Percentiles rank a stretch among this genome's conserved stretches.
Evolutionary conservation across 805 yeast species (phyloP).

Genomic region (Ogataea saltuana): DNA sequence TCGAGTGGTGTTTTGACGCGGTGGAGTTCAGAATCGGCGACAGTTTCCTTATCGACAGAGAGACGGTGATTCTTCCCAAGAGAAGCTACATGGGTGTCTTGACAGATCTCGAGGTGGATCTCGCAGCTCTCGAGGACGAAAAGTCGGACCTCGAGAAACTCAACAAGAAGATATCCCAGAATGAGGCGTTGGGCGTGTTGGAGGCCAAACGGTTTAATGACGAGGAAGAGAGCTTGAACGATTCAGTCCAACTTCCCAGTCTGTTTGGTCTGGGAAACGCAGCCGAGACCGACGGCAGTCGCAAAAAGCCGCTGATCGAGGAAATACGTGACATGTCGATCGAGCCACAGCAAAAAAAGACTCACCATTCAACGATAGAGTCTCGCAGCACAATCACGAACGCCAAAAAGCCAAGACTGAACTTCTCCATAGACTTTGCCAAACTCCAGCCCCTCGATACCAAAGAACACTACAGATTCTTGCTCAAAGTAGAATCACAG

Average conservation of each 20-base stretch:
- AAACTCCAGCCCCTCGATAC: slow-evolving; percentile 31
- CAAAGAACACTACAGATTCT: slow-evolving; percentile 15
- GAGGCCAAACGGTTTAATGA: slow-evolving; percentile 37
- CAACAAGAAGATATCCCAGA: slow-evolving; percentile 37
- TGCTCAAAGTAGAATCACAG: slow-evolving; percentile 31
- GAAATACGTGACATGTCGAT: slow-evolving; percentile 40
- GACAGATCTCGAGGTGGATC: slow-evolving; percentile 45
- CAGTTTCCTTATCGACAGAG: slow-evolving; percentile 57
- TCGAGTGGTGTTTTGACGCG: slow-evolving; percentile 84
- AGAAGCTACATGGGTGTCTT: slow-evolving; percentile 70
- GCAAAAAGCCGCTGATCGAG: slow-evolving; percentile 49
- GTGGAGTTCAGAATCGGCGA: slow-evolving; percentile 47
- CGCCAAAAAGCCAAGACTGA: slow-evolving; percentile 16
- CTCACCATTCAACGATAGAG: neutral
- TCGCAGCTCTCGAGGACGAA: slow-evolving; percentile 40
- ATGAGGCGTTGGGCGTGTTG: slow-evolving; percentile 45
- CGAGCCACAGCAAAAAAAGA: neutral
- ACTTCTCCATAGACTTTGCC: slow-evolving; percentile 20
- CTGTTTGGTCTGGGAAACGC: slow-evolving; percentile 5
- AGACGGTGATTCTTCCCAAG: slow-evolving; percentile 62
- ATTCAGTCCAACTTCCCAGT: slow-evolving; percentile 8
- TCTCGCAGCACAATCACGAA: neutral
- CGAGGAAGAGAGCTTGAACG: slow-evolving; percentile 21
- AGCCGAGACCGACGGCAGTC: slow-evolving; percentile 3
- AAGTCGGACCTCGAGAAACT: slow-evolving; percentile 35